Conservation (phyloP, 2,329 filamentous ascomycete species). For the Pochonia chlamydosporia region DNA sequence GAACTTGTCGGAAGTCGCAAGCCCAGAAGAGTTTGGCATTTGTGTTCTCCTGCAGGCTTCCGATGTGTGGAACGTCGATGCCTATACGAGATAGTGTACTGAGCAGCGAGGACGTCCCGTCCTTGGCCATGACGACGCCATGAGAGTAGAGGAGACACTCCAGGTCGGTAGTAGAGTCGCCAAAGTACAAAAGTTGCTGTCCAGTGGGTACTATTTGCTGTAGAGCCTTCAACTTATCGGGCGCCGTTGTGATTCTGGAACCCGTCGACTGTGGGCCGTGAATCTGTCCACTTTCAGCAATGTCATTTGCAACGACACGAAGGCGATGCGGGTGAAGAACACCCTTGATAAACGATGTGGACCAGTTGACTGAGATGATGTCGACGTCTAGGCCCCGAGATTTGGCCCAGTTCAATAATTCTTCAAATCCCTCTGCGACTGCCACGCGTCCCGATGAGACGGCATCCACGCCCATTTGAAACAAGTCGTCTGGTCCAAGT, state of each 20-base stretch:
- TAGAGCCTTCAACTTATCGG: conserved; percentile 41
- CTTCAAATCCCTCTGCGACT: conserved; percentile 34
- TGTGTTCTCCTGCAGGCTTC: conserved; percentile 5
- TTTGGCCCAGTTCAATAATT: conserved; percentile 21
- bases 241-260: conserved; percentile 27
- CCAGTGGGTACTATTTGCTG: conserved; percentile 18
- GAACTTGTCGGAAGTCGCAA: conserved; percentile 36
- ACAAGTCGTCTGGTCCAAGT: conserved; percentile 26
- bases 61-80: conserved; percentile 31
- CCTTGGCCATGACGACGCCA: conserved; percentile 42
- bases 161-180: conserved; percentile 52
- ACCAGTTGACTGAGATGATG: conserved; percentile 49
- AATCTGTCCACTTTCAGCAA: conserved; percentile 32
- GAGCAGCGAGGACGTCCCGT: conserved; percentile 25
- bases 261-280: conserved; percentile 30
- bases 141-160: conserved; percentile 41
- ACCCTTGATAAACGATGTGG: conserved; percentile 39
- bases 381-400: conserved; percentile 31
- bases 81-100: conserved; percentile 31
- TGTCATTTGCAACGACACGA: conserved; percentile 38
- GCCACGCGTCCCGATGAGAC: conserved; percentile 25
- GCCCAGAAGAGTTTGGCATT: conserved; percentile 32
- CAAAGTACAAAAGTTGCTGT: conserved; percentile 43
- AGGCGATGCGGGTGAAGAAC: conserved; percentile 29
- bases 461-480: conserved; percentile 31